Evolutionary conservation across 108 stramenopile species (phyloP).

Genomic region (Seminavis robusta): DNA sequence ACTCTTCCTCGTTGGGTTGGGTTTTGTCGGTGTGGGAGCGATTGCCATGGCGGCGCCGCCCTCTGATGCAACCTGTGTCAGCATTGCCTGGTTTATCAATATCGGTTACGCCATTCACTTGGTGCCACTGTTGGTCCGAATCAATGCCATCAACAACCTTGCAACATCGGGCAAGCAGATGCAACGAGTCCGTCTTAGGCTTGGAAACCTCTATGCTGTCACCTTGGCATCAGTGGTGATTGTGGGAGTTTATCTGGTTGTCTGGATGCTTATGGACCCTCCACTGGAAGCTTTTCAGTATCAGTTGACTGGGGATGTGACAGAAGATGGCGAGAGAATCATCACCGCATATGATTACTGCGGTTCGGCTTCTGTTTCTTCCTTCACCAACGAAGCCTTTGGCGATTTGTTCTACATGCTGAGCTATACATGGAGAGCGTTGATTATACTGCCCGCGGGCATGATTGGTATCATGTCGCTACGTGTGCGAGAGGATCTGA

Average conservation of each 20-base stretch:
- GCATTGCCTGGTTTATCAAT: slow-evolving; percentile 26
- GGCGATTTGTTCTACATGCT: too few relatives aligned
- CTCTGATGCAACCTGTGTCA: slow-evolving; percentile 11
- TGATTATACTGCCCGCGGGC: slow-evolving; percentile 15
- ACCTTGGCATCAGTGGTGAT: slow-evolving; percentile 6
- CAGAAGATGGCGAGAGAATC: background rate
- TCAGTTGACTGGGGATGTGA: too few relatives aligned
- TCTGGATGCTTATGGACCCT: slow-evolving; percentile 29
- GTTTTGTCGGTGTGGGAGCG: slow-evolving; percentile 23
- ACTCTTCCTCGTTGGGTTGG: slow-evolving; percentile 20
- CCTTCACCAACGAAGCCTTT: background rate
- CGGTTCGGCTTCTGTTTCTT: background rate
- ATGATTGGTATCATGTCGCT: slow-evolving; percentile 31
- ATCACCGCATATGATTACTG: slow-evolving; percentile 7
- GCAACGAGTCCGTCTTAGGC: slow-evolving; percentile 22
- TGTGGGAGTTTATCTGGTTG: slow-evolving; percentile 19
- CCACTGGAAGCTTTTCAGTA: too few relatives aligned
- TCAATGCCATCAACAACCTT: slow-evolving; percentile 29
- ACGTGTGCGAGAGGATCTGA: slow-evolving; percentile 26
- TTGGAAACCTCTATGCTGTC: background rate
- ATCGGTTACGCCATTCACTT: slow-evolving; percentile 35
- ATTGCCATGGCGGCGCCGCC: slow-evolving; percentile 10
- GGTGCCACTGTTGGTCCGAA: slow-evolving; percentile 38
- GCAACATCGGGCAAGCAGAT: slow-evolving; percentile 18
- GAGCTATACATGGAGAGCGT: slow-evolving; percentile 23